A percentile compares a stretch with the other conserved stretches of the same genome.
Evolutionary conservation across 2,329 filamentous ascomycete genomes (phyloP).

Genomic region (Penicillium sp.): DNA sequence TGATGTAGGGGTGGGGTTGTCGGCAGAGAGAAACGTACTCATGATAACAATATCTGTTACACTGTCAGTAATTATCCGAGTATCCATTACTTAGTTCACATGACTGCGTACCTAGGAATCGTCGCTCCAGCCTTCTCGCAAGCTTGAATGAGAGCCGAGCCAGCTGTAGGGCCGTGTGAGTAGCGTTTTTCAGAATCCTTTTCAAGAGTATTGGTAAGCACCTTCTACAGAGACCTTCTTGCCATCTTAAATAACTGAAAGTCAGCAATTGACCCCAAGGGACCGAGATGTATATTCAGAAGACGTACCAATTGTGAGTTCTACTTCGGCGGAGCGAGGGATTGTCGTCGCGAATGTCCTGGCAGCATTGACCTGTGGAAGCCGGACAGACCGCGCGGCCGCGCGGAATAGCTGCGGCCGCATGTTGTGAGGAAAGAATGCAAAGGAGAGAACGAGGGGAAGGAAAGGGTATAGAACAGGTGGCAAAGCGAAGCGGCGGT

Average conservation of each 20-base stretch:
- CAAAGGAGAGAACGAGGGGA: not conserved
- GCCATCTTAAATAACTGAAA: conserved; percentile 68
- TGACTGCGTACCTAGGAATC: conserved; percentile 72
- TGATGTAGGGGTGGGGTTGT: conserved; percentile 25
- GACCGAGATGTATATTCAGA: not conserved
- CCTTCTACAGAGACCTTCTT: conserved; percentile 98
- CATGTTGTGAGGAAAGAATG: conserved; percentile 54
- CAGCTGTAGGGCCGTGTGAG: conserved; percentile 64
- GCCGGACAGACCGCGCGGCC: conserved; percentile 61
- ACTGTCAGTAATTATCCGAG: conserved; percentile 35
- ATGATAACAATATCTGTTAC: conserved; percentile 91
- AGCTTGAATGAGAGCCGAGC: conserved; percentile 95
- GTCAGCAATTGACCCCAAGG: conserved; percentile 61
- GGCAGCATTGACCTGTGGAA: conserved; percentile 62
- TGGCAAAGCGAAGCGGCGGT: conserved; percentile 25
- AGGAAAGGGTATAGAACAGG: not conserved
- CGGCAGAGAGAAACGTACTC: conserved; percentile 65
- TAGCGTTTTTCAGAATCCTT: conserved; percentile 17
- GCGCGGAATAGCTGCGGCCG: conserved; percentile 68
- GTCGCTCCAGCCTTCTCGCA: conserved; percentile 96
- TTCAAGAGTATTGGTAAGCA: conserved; percentile 48
- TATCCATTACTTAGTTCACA: not conserved
- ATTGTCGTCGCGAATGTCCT: conserved; percentile 82
- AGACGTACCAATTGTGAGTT: conserved; percentile 86
- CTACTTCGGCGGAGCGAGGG: conserved; percentile 85